Conservation (phyloP, 2,329 filamentous ascomycete species). For the Fusarium sp. region DNA sequence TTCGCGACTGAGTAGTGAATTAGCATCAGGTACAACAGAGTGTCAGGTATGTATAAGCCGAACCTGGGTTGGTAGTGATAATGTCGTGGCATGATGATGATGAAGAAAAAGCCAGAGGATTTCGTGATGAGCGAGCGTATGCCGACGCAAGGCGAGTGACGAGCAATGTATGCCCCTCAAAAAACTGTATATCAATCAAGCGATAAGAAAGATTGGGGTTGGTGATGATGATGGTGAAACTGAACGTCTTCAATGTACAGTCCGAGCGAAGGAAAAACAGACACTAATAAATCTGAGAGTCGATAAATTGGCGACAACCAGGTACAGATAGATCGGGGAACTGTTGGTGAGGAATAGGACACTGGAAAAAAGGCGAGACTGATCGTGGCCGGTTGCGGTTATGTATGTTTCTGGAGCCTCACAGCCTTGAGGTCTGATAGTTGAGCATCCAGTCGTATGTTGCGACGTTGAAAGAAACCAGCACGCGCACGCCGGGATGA, state of each 20-base stretch:
- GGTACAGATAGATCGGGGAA: slow-evolving; percentile 6
- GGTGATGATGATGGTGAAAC: not conserved
- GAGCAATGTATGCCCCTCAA: not conserved
- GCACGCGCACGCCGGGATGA: slow-evolving; percentile 3
- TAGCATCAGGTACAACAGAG: slow-evolving; percentile 12
- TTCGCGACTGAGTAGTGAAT: slow-evolving; percentile 65
- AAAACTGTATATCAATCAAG: slow-evolving; percentile 10
- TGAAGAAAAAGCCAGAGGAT: not conserved
- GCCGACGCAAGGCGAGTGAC: slow-evolving; percentile 6
- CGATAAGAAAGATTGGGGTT: slow-evolving; percentile 17
- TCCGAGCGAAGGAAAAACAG: slow-evolving; percentile 7
- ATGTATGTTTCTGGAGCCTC: slow-evolving; percentile 14
- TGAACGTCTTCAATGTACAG: not conserved
- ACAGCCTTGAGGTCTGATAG: not conserved
- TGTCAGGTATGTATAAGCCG: not conserved
- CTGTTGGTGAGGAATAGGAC: slow-evolving; percentile 12
- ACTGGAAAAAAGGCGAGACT: slow-evolving; percentile 6
- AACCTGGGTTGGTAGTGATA: slow-evolving; percentile 43
- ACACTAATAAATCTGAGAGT: slow-evolving; percentile 12
- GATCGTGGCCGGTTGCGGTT: slow-evolving; percentile 13
- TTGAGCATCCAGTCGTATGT: slow-evolving; percentile 11
- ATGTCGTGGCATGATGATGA: slow-evolving; percentile 40
- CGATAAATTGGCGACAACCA: slow-evolving; percentile 6
- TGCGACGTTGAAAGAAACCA: slow-evolving; percentile 11
- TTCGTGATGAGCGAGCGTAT: slow-evolving; percentile 10